A percentile compares a stretch with the other conserved stretches of the same genome.
These are phyloP conservation scores for Periconia sp. DNA, from an alignment of 2,329 filamentous ascomycete species.

Conservation along the genomic window DNA sequence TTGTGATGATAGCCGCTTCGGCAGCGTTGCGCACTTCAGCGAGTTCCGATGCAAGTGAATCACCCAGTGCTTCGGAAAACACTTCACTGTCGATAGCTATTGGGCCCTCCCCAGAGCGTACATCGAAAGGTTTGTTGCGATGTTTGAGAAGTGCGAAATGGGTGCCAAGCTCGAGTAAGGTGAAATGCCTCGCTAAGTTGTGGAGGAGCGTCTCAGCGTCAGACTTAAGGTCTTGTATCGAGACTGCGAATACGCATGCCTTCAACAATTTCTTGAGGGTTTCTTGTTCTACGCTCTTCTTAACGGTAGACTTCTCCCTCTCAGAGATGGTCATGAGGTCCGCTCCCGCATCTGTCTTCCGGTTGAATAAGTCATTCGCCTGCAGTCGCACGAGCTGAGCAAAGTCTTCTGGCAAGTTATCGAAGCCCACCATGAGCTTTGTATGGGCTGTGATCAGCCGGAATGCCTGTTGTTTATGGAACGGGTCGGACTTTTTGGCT, in stretches of 20 bases:
- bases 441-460: constrained; percentile 84
- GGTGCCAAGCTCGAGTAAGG: constrained; percentile 83
- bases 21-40: constrained; percentile 79
- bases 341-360: constrained; percentile 71
- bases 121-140: constrained; percentile 76
- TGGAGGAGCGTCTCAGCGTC: constrained; percentile 75
- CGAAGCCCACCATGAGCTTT: constrained; percentile 85
- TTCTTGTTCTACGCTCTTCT: constrained; percentile 82
- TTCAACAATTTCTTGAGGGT: constrained; percentile 85
- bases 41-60: constrained; percentile 85
- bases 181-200: constrained; percentile 86
- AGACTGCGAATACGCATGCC: constrained; percentile 82
- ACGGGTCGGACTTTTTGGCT: constrained; percentile 70
- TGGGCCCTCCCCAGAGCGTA: constrained; percentile 81
- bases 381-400: constrained; percentile 82
- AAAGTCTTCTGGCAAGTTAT: constrained; percentile 87
- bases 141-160: constrained; percentile 82
- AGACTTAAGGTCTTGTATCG: constrained; percentile 75
- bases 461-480: constrained; percentile 92
- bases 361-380: constrained; percentile 77
- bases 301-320: constrained; percentile 78
- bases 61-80: constrained; percentile 85
- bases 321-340: constrained; percentile 75
- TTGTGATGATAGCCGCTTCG: constrained; percentile 73
- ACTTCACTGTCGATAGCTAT: constrained; percentile 84